Percentiles rank a stretch among this genome's conserved stretches.
These are phyloP conservation scores for Aquilaria agallochum DNA, from an alignment of 441 rosid genomes.

Conservation along the genomic window DNA sequence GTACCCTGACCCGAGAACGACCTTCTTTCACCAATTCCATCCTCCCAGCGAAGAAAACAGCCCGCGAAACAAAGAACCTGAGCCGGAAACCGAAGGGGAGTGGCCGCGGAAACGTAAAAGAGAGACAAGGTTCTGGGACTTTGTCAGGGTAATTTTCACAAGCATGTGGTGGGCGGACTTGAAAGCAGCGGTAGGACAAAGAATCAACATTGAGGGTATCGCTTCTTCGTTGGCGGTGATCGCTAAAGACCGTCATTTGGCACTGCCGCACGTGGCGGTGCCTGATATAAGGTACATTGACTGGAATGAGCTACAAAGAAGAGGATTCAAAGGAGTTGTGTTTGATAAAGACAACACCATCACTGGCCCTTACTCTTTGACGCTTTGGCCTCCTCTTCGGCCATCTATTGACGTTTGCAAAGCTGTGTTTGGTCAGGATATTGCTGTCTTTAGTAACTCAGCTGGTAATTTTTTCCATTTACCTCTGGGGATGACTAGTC, in stretches of 20 bases:
- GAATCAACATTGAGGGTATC: constrained; percentile 80
- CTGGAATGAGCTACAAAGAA: constrained; percentile 73
- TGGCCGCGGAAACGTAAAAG: constrained; percentile 12
- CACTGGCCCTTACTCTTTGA: constrained; percentile 82
- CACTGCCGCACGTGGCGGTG: constrained; percentile 73
- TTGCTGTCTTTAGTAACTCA: constrained; percentile 90
- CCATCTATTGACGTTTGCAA: constrained; percentile 74
- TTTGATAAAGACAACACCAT: constrained; percentile 96
- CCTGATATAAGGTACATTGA: constrained; percentile 72
- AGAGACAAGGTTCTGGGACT: constrained; percentile 9
- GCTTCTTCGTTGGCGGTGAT: constrained; percentile 58
- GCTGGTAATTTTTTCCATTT: constrained; percentile 49
- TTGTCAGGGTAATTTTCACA: constrained; percentile 35
- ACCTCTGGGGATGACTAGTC: constrained; percentile 3
- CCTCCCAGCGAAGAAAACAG: constrained; percentile 27
- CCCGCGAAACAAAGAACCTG: constrained; percentile 25
- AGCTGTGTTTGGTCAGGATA: constrained; percentile 72
- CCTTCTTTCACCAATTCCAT: constrained; percentile 34
- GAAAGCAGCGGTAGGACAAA: constrained; percentile 90
- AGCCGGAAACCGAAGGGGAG: constrained; percentile 22
- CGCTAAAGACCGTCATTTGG: constrained; percentile 58
- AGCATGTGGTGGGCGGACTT: constrained; percentile 96
- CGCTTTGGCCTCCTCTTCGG: constrained; percentile 59
- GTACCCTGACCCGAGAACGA: constrained; percentile 21
- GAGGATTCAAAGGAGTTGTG: constrained; percentile 89